Percentiles rank a stretch among this genome's conserved stretches.
Conservation (phyloP, 139 green algal genomes). For the Chloropicon primus region DNA sequence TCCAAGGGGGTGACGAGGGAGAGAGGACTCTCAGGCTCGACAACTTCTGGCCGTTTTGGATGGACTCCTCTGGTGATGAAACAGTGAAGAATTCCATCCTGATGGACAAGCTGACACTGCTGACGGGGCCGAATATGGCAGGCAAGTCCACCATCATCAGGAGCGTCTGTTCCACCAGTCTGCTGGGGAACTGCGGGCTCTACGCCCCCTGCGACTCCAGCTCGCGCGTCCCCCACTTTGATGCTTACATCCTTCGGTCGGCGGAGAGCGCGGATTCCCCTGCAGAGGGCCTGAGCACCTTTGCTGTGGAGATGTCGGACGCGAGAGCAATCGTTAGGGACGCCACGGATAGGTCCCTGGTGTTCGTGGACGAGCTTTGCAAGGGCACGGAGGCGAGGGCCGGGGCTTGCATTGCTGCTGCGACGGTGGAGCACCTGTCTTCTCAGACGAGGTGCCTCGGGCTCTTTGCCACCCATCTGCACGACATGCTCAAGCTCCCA, state of each 20-base stretch:
- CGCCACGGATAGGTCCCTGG: conserved; percentile 31
- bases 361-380: conserved; percentile 82
- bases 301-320: conserved; percentile 20
- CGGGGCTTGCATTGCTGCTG: conserved; percentile 16
- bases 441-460: conserved; percentile 34
- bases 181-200: neutral
- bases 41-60: neutral
- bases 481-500: conserved; percentile 48
- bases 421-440: conserved; percentile 5
- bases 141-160: neutral
- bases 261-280: neutral
- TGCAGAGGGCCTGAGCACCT: neutral
- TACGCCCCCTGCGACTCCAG: neutral
- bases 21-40: neutral
- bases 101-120: neutral
- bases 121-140: neutral
- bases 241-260: neutral
- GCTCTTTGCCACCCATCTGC: conserved; percentile 82
- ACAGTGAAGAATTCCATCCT: neutral
- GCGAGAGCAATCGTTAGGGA: conserved; percentile 29
- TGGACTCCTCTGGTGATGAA: neutral
- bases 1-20: neutral
- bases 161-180: neutral
- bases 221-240: neutral
- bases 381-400: conserved; percentile 76